Evolutionary conservation across 1,284 basidiomycete genomes (phyloP), one percentile per base, ranked within the genome.

Genomic region (Amylostereum areolatum): DNA sequence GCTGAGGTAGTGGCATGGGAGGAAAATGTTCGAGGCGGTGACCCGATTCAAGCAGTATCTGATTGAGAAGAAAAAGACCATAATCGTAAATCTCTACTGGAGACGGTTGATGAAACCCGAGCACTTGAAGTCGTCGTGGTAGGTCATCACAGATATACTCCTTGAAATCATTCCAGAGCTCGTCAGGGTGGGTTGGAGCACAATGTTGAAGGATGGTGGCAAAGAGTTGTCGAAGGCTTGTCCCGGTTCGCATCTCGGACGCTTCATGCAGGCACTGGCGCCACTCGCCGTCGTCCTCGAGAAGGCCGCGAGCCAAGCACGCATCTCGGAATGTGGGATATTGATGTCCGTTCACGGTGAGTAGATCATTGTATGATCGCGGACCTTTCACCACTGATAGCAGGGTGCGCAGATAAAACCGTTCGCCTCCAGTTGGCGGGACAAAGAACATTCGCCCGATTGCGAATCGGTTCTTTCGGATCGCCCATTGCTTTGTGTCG

Each of bases 221-320:
- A 65, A 78, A 77, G 0, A 78, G 61, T 1, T 62, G 56, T 0
- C 67, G 62, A 0, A 78, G 64, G 1, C 59, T 61, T 10, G 27
- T 27, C 0, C 72, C 75, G 3, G 66, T 68, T 36, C 73, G 65
- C 62, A 75, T 71, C 0, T 48, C 45, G 24, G 59, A 41, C 9
- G 76, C 76, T 51, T 78, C 74, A 25, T 56, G 24, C 0, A 78
- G 55, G 48, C 73, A 75, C 4, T 54, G 51, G 0, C 59, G 27
- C 71, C 71, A 75, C 53, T 77, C 73, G 0, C 59, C 57, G 60
- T 77, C 73, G 62, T 75, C 67, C 42, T 73, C 61, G 0, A 77
- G 56, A 0, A 79, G 60, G 0, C 74, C 74, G 3, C 57, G 49
- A 5, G 66, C 70, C 37, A 69, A 42, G 45, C 73, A 77, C 6